A percentile compares a stretch with the other conserved stretches of the same genome.
Evolutionary conservation across 352 stramenopile species (phyloP).

Genomic region (Phytophthora megakarya): DNA sequence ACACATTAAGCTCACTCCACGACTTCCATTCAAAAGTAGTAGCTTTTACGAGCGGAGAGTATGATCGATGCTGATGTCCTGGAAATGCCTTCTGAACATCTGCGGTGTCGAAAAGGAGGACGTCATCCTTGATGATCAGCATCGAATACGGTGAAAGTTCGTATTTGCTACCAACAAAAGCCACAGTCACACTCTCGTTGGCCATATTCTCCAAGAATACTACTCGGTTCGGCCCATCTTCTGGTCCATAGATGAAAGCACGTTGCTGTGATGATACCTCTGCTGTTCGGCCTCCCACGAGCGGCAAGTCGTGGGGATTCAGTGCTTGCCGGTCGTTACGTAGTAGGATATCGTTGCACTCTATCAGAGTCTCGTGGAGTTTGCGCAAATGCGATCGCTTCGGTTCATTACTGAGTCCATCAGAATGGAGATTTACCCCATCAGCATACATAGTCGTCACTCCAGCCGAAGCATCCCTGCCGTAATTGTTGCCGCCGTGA

Average conservation of each 20-base stretch:
- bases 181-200: slow-evolving; percentile 31
- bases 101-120: slow-evolving; percentile 61
- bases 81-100: slow-evolving; percentile 54
- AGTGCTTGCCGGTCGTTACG: slow-evolving; percentile 54
- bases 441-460: slow-evolving; percentile 78
- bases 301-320: slow-evolving; percentile 38
- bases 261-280: slow-evolving; percentile 35
- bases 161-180: slow-evolving; percentile 43
- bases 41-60: slow-evolving; percentile 44
- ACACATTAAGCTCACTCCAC: slow-evolving; percentile 56
- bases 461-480: slow-evolving; percentile 57
- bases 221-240: slow-evolving; percentile 32
- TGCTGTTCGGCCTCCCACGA: neutral
- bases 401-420: slow-evolving; percentile 73
- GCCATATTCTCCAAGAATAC: slow-evolving; percentile 65
- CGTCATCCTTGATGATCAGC: slow-evolving; percentile 48
- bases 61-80: slow-evolving; percentile 43
- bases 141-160: slow-evolving; percentile 49
- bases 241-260: slow-evolving; percentile 53
- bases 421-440: slow-evolving; percentile 65
- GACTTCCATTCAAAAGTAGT: slow-evolving; percentile 46
- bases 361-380: slow-evolving; percentile 58
- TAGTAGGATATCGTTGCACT: slow-evolving; percentile 62
- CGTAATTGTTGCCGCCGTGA: slow-evolving; percentile 79
- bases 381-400: slow-evolving; percentile 71